Conservation (phyloP, 306 rosid species). For the Ormosia semicastrata region DNA sequence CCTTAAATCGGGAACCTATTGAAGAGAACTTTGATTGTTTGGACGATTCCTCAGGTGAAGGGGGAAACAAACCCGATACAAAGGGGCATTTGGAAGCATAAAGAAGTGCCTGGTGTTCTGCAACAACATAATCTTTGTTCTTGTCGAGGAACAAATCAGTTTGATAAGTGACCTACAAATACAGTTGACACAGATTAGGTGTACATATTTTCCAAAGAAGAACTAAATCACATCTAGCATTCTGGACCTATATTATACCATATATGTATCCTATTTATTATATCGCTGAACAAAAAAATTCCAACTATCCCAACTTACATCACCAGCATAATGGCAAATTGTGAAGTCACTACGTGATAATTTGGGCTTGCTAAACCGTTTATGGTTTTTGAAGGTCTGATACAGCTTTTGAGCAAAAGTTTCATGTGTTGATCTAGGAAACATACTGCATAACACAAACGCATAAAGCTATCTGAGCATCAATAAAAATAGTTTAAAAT, state of each 20-base stretch:
- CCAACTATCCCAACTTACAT: constrained; percentile 51
- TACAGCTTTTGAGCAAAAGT: constrained; percentile 84
- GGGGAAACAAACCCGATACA: constrained; percentile 63
- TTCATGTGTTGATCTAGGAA: constrained; percentile 88
- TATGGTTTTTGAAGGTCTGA: constrained; percentile 81
- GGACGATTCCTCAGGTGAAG: constrained; percentile 68
- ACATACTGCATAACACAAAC: constrained; percentile 66
- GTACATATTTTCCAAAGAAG: not conserved
- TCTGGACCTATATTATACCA: constrained; percentile 9
- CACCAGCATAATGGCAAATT: constrained; percentile 89
- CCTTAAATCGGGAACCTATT: constrained; percentile 89
- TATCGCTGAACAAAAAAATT: not conserved
- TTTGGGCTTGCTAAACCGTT: constrained; percentile 78
- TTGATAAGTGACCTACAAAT: constrained; percentile 79
- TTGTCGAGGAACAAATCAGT: constrained; percentile 86
- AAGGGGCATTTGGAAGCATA: constrained; percentile 72
- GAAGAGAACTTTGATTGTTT: constrained; percentile 84
- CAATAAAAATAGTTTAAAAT: not conserved
- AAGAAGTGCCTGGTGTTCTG: constrained; percentile 83
- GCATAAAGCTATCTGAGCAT: constrained; percentile 22
- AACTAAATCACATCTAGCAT: not conserved
- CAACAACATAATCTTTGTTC: constrained; percentile 89
- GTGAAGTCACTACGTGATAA: constrained; percentile 75
- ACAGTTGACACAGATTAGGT: constrained; percentile 18
- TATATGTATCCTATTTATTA: constrained; percentile 1